Conservation (phyloP, 306 rosid species). For the Echinosophora koreensis region DNA sequence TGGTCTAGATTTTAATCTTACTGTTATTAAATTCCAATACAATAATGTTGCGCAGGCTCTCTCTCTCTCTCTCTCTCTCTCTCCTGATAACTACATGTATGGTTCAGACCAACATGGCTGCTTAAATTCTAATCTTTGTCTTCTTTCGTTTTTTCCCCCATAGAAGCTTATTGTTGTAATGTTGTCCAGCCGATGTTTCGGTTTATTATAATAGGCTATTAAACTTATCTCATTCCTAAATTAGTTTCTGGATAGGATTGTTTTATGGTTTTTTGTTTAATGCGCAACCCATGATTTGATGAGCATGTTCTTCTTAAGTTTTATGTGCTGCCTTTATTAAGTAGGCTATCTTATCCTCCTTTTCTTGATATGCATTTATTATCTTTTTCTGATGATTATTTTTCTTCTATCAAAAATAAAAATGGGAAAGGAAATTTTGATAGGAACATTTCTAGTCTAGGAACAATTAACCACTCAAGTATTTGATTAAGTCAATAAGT, state of each 20-base stretch:
- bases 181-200: not conserved
- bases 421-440: not conserved
- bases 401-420: not conserved
- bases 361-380: not conserved
- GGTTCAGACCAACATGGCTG: not conserved
- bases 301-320: not conserved
- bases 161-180: not conserved
- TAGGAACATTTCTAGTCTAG: not conserved
- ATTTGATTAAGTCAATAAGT: not conserved
- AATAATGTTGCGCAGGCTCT: constrained; percentile 9
- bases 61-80: constrained; percentile 17
- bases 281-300: not conserved
- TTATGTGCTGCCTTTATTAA: not conserved
- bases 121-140: not conserved
- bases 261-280: not conserved
- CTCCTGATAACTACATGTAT: not conserved
- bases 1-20: not conserved
- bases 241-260: not conserved
- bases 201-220: not conserved
- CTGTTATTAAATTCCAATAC: constrained; percentile 2
- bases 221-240: constrained; percentile 9
- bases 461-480: not conserved
- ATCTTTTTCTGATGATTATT: not conserved
- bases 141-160: too few relatives aligned
- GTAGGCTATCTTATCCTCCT: not conserved